phyloP scores from a whole-genome alignment of 805 yeast species.

The Candida incommunis region DNA sequence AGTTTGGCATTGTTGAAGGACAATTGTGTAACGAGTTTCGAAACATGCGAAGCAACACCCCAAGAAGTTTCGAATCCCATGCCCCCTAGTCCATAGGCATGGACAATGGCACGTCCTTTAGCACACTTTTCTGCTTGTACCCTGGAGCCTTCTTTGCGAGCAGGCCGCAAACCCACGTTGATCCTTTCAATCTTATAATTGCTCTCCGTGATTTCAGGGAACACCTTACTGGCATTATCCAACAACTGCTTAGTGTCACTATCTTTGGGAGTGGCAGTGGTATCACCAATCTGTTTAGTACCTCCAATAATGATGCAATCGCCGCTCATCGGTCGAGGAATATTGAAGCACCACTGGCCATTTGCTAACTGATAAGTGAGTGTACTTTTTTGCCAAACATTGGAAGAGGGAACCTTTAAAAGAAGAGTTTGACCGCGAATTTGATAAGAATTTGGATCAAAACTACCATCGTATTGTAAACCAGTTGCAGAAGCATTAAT shows the following conservation, averaged over 20 bases:
- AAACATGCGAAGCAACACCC: not conserved
- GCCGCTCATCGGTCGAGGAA: not conserved
- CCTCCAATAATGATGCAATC: not conserved
- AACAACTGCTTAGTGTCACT: not conserved
- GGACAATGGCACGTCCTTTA: not conserved
- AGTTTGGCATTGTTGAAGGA: not conserved
- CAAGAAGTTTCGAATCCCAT: not conserved
- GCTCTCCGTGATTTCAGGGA: not conserved
- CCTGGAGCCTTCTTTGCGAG: not conserved
- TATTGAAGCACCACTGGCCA: constrained; percentile 1
- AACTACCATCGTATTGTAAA: not conserved
- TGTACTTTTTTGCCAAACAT: not conserved
- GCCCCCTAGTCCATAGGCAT: not conserved
- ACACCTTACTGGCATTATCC: not conserved
- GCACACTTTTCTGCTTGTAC: not conserved
- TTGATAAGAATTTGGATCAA: not conserved
- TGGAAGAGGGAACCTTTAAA: not conserved
- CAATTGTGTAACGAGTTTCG: not conserved
- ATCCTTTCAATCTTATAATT: not conserved
- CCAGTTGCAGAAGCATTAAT: not conserved
- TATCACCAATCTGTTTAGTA: not conserved
- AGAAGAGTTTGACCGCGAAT: not conserved
- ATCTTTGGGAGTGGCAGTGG: not conserved
- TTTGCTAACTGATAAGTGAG: not conserved
- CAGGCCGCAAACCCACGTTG: not conserved